Base-by-base conservation (phyloP, 805 yeast genomes). In the Kuraishia cidri region DNA sequence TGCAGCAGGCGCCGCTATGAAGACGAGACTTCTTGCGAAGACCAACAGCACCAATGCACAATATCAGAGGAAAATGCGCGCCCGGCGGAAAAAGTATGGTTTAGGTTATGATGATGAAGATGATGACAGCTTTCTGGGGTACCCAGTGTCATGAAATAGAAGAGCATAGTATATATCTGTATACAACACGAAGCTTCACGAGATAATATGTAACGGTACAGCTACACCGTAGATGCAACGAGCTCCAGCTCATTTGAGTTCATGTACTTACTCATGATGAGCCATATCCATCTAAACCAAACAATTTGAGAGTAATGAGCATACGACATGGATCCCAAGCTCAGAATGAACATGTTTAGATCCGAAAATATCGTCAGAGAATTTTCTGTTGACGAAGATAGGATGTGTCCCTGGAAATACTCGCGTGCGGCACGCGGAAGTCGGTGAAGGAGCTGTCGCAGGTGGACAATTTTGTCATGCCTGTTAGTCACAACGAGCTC, bases 231-330 rank as follows among this genome's bases (percentile, higher is more conserved):
- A n/a, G n/a, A n/a, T n/a, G n/a, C 35, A 26, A 44, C 46, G 17
- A 41, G 36, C 25, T 64, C 58, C 41, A 84, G 60, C 46, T 83
- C 87, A 54, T 90, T 88, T 32, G 72, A 70, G 27, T 78, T 75
- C 64, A 84, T 72, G 56, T 86, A 90, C 39, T 88, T 65, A 38
- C 95, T 80, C 11, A 78, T 55, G 5, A 72, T 37, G 49, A 92
- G 62, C 96, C 97, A 92, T 1, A 86, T 79, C 61, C 82, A 83
- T 43, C 98, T 67, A 54, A 80, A 92, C 97, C 97, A 90, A 6
- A 81, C 88, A 83, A 92, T 83, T 54, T 92, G 98, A 2, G 94
- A 75, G 40, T 66, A 65, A 56, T 92, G 97, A 3, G 82, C 94
- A 41, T 66, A 66, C 3, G 78, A 59, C 95, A 90, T 86, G 4